Evolutionary conservation across 352 stramenopile genomes (phyloP).

Genomic region (Pythium plurisporium): DNA sequence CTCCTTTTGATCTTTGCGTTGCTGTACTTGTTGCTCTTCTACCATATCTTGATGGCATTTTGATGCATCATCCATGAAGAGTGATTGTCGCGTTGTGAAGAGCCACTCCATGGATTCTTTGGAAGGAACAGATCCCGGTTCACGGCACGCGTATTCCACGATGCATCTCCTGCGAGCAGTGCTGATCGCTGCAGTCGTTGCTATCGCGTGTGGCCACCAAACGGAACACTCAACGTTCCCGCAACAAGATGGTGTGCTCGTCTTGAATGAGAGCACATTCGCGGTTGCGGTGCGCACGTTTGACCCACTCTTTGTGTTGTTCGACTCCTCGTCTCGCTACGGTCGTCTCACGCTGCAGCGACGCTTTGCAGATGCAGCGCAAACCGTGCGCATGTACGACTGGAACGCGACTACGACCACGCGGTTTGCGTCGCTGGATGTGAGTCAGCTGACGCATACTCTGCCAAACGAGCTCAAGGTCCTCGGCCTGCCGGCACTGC

Average conservation of each 20-base stretch:
- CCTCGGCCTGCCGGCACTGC: constrained; percentile 27
- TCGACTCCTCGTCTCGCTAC: constrained; percentile 28
- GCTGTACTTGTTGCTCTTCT: constrained; percentile 1
- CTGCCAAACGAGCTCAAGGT: constrained; percentile 18
- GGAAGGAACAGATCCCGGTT: neutral
- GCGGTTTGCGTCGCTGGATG: constrained; percentile 29
- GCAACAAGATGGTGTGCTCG: constrained; percentile 27
- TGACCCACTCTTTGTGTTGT: constrained; percentile 38
- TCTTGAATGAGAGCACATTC: constrained; percentile 26
- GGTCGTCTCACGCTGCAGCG: constrained; percentile 28
- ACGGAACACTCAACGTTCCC: too few relatives aligned
- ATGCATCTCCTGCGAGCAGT: neutral
- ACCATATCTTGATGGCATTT: neutral
- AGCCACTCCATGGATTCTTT: neutral
- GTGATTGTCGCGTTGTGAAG: constrained; percentile 8
- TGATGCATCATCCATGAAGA: neutral
- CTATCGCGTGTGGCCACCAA: neutral
- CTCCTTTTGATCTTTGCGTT: neutral
- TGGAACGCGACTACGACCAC: constrained; percentile 9
- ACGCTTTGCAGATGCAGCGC: constrained; percentile 31
- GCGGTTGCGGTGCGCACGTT: constrained; percentile 11
- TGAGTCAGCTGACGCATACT: constrained; percentile 8
- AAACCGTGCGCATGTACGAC: constrained; percentile 19
- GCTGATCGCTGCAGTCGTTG: neutral
- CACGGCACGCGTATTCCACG: neutral